These are phyloP conservation scores for Rhodotorula glutinis DNA, from an alignment of 1,284 basidiomycete species.

Conservation along the genomic window DNA sequence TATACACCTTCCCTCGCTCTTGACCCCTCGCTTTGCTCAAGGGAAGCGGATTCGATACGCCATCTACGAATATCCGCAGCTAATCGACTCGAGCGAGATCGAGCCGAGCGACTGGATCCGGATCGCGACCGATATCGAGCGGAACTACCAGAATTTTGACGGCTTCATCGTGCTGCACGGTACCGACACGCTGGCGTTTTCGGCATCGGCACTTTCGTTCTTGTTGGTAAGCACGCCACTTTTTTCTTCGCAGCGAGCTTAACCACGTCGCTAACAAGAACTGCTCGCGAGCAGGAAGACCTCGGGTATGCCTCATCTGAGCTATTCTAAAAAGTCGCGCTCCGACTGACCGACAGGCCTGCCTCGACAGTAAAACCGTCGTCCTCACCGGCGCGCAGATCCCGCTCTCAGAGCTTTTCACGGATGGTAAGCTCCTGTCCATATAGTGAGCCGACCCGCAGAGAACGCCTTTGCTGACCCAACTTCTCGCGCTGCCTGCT, in stretches of 20 bases:
- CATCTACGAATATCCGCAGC: constrained; percentile 66
- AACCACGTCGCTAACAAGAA: constrained; percentile 64
- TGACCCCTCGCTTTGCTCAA: constrained; percentile 67
- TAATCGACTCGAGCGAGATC: constrained; percentile 74
- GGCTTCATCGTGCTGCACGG: constrained; percentile 88
- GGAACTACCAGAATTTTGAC: constrained; percentile 69
- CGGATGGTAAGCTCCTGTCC: constrained; percentile 48
- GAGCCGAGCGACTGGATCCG: constrained; percentile 69
- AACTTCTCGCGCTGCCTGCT: neutral
- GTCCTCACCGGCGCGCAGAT: constrained; percentile 91
- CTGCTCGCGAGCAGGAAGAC: constrained; percentile 54
- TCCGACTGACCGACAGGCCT: neutral
- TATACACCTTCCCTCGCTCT: constrained; percentile 64
- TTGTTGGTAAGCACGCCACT: constrained; percentile 47
- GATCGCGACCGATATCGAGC: constrained; percentile 82
- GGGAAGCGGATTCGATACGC: constrained; percentile 73
- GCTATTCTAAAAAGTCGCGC: neutral
- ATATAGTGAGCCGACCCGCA: neutral
- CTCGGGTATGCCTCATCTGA: neutral
- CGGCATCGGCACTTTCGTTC: constrained; percentile 80
- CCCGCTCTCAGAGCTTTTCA: constrained; percentile 56
- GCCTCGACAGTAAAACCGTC: constrained; percentile 51
- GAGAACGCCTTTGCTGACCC: neutral
- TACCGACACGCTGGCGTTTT: constrained; percentile 78
- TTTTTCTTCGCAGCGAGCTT: constrained; percentile 51